These are phyloP conservation scores for Jamesozyma spencerorum DNA, from an alignment of 805 yeast species.

Conservation along the genomic window DNA sequence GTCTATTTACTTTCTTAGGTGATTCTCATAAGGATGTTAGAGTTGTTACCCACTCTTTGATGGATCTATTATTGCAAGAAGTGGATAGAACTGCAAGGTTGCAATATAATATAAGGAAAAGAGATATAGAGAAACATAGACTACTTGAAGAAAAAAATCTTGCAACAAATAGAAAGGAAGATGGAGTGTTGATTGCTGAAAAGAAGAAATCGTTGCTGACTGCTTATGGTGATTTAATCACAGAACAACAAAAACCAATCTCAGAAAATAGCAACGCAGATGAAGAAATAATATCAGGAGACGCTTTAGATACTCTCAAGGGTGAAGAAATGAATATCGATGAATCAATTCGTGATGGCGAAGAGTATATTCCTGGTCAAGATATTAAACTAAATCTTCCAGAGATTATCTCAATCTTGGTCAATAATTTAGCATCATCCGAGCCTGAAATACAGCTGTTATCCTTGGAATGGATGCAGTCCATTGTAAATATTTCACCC, in stretches of 20 bases:
- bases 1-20: conserved; percentile 62
- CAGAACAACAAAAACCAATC: conserved; percentile 7
- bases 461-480: conserved; percentile 74
- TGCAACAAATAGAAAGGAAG: conserved; percentile 22
- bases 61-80: conserved; percentile 70
- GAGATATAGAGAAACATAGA: conserved; percentile 12
- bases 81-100: conserved; percentile 68
- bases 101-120: conserved; percentile 40
- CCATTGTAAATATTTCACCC: conserved; percentile 61
- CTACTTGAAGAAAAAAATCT: conserved; percentile 13
- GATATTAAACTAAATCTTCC: conserved; percentile 75
- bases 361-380: conserved; percentile 61
- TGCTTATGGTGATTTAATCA: conserved; percentile 19
- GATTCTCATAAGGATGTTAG: conserved; percentile 82
- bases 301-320: background rate
- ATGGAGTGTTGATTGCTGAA: conserved; percentile 26
- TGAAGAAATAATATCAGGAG: conserved; percentile 12
- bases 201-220: conserved; percentile 26
- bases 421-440: conserved; percentile 68
- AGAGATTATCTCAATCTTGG: conserved; percentile 67
- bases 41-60: conserved; percentile 68
- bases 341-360: conserved; percentile 35
- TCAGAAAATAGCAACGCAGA: conserved; percentile 19
- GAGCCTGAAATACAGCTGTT: conserved; percentile 71
- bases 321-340: conserved; percentile 13